Conservation (phyloP, 352 stramenopile genomes). For the Phytophthora meadii region DNA sequence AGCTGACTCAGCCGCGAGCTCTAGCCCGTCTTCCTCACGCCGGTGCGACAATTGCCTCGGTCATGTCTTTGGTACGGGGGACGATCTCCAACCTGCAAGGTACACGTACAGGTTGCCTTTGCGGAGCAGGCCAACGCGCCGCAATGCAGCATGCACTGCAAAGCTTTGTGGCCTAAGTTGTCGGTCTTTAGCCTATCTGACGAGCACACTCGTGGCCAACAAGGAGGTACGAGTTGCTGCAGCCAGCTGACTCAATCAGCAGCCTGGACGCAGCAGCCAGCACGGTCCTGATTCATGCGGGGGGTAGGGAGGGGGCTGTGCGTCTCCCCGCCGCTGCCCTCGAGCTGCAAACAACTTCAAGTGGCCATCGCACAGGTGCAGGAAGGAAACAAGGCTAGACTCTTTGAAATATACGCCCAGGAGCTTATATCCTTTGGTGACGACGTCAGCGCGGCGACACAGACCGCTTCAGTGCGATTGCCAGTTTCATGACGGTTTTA, state of each 20-base stretch:
- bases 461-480: constrained; percentile 1
- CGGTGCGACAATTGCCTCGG: constrained; percentile 24
- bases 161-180: not conserved
- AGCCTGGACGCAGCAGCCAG: not conserved
- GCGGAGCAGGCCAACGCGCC: not conserved
- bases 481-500: too few species aligned
- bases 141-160: not conserved
- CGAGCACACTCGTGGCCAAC: constrained; percentile 3
- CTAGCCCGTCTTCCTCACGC: constrained; percentile 7
- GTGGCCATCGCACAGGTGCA: not conserved
- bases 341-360: constrained; percentile 27
- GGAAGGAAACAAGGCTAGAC: not conserved
- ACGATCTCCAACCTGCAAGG: not conserved
- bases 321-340: constrained; percentile 3
- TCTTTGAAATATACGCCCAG: not conserved
- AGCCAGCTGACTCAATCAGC: constrained; percentile 27
- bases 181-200: not conserved
- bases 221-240: not conserved
- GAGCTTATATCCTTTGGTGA: not conserved
- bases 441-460: not conserved
- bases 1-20: constrained; percentile 20
- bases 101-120: constrained; percentile 9
- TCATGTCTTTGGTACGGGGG: constrained; percentile 8
- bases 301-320: constrained; percentile 11
- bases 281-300: constrained; percentile 30